A percentile compares a stretch with the other conserved stretches of the same genome.
phyloP scores from a whole-genome alignment of 257 asterid genomes.

The Nicotiana tabacum region DNA sequence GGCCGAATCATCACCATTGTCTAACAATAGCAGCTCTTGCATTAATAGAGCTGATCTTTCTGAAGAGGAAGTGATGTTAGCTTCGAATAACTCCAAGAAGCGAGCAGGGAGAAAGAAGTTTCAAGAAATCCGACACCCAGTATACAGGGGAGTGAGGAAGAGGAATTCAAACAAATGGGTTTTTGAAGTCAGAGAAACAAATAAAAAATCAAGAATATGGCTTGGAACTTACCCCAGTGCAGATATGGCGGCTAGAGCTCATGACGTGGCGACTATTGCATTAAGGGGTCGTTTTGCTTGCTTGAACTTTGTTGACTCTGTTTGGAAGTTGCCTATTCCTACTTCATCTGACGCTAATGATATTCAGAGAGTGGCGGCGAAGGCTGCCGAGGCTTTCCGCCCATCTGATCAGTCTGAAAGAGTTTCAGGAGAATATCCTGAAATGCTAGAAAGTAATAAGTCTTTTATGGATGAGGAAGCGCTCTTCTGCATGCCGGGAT shows the following conservation, averaged over 20 bases:
- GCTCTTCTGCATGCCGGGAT: conserved; percentile 41
- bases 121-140: conserved; percentile 62
- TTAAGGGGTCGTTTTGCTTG: conserved; percentile 55
- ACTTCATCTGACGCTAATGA: conserved; percentile 40
- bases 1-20: conserved; percentile 4
- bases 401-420: not conserved
- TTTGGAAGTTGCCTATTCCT: conserved; percentile 47
- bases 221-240: conserved; percentile 56
- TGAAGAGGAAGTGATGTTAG: conserved; percentile 25
- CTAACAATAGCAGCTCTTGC: conserved; percentile 7
- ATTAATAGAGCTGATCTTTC: not conserved
- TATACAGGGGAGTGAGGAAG: conserved; percentile 48
- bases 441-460: not conserved
- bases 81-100: conserved; percentile 60
- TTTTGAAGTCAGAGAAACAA: conserved; percentile 58
- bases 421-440: not conserved
- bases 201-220: conserved; percentile 63
- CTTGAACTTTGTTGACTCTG: conserved; percentile 58
- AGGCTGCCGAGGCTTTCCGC: conserved; percentile 46
- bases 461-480: conserved; percentile 40
- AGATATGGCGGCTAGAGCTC: conserved; percentile 70
- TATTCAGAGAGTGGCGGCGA: conserved; percentile 48
- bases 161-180: conserved; percentile 64
- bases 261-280: conserved; percentile 66
- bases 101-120: conserved; percentile 58